These are phyloP conservation scores for Lepidium sativum DNA, from an alignment of 345 rosid genomes.

Conservation along the genomic window DNA sequence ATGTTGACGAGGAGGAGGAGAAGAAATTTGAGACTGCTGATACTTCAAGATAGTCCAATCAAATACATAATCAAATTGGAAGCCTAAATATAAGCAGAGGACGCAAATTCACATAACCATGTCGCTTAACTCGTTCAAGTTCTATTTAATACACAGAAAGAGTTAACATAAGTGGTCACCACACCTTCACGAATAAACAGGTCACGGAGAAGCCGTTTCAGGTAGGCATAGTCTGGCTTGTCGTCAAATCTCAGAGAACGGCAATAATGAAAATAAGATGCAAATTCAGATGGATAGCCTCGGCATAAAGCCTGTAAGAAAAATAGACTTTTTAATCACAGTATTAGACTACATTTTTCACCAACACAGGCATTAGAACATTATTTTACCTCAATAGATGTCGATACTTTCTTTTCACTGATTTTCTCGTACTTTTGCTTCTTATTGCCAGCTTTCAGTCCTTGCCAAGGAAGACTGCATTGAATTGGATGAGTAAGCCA, in stretches of 20 bases:
- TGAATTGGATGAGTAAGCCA: constrained; percentile 10
- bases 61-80: constrained; percentile 83
- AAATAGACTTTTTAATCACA: background rate
- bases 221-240: constrained; percentile 82
- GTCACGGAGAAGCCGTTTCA: constrained; percentile 84
- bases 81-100: constrained; percentile 39
- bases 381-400: constrained; percentile 69
- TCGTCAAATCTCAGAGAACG: constrained; percentile 83
- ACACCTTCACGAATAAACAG: constrained; percentile 90
- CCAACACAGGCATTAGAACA: background rate
- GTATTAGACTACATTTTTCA: background rate
- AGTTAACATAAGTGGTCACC: constrained; percentile 11
- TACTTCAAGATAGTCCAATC: constrained; percentile 93
- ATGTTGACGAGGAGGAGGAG: constrained; percentile 52
- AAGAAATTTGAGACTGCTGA: constrained; percentile 68
- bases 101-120: constrained; percentile 5
- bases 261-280: constrained; percentile 86
- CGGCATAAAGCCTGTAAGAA: constrained; percentile 58
- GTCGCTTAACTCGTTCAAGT: background rate
- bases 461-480: constrained; percentile 94
- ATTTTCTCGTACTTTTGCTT: constrained; percentile 91
- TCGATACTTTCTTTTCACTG: constrained; percentile 83
- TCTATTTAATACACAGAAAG: background rate
- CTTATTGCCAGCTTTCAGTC: constrained; percentile 82
- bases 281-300: constrained; percentile 87